phyloP scores from a whole-genome alignment of 225 moss, liverwort and hornwort species.

The Physcomitrellopsis africana region DNA sequence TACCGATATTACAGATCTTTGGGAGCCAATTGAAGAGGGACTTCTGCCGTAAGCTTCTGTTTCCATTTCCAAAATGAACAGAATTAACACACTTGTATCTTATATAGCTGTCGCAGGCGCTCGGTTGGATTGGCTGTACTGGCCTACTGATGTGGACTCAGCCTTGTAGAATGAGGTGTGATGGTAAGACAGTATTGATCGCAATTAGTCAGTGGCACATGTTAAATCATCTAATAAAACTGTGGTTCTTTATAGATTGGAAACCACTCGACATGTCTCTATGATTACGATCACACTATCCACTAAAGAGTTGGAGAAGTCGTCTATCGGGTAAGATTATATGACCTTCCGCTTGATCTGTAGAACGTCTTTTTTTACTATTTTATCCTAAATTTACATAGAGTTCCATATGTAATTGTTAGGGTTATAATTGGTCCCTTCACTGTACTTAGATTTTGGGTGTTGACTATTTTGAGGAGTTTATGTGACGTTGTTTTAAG shows the following conservation, averaged over 20 bases:
- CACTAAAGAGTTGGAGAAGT: slow-evolving; percentile 49
- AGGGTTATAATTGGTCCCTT: too few relatives aligned
- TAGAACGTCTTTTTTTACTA: too few relatives aligned
- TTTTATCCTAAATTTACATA: too few relatives aligned
- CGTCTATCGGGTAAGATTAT: slow-evolving; percentile 44
- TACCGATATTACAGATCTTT: slow-evolving; percentile 82
- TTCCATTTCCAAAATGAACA: background rate
- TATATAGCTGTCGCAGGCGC: background rate
- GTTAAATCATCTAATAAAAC: background rate
- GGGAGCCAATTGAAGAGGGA: slow-evolving; percentile 91
- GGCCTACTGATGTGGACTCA: slow-evolving; percentile 3
- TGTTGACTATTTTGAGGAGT: background rate
- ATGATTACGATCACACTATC: slow-evolving; percentile 54
- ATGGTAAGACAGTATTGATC: background rate
- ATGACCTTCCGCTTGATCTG: too few relatives aligned
- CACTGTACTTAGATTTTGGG: background rate
- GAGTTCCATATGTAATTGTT: background rate
- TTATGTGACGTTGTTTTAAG: background rate
- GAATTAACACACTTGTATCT: background rate
- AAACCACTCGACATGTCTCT: slow-evolving; percentile 57
- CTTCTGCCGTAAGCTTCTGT: slow-evolving; percentile 69
- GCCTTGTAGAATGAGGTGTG: slow-evolving; percentile 4
- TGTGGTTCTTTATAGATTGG: slow-evolving; percentile 38
- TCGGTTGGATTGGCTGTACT: slow-evolving; percentile 6
- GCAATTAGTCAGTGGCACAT: background rate